Percentiles rank a stretch among this genome's conserved stretches.
phyloP scores from a whole-genome alignment of 805 yeast species.

The Danielozyma ontarioensis region DNA sequence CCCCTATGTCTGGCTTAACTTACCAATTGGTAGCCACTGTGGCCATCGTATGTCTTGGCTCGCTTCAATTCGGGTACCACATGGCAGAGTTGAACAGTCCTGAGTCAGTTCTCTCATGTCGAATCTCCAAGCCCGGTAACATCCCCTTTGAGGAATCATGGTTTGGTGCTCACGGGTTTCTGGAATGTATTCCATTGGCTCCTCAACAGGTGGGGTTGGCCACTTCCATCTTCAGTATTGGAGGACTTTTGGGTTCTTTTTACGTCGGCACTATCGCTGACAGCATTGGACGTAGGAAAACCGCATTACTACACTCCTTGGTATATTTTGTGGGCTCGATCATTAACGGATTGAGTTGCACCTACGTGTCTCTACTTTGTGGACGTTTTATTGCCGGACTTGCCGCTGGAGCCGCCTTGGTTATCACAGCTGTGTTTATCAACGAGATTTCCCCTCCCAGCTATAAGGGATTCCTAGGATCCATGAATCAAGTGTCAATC shows the following conservation, averaged over 20 bases:
- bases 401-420: slow-evolving; percentile 85
- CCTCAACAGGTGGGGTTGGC: slow-evolving; percentile 62
- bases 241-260: slow-evolving; percentile 75
- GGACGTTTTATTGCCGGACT: slow-evolving; percentile 81
- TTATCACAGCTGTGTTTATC: slow-evolving; percentile 76
- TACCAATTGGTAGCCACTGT: slow-evolving; percentile 40
- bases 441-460: slow-evolving; percentile 72
- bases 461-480: slow-evolving; percentile 73
- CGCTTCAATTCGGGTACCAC: slow-evolving; percentile 90
- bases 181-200: slow-evolving; percentile 53
- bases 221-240: slow-evolving; percentile 76
- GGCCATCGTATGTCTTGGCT: slow-evolving; percentile 63
- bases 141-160: slow-evolving; percentile 30
- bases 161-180: slow-evolving; percentile 35
- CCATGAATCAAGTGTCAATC: slow-evolving; percentile 83
- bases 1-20: too few relatives aligned
- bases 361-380: slow-evolving; percentile 38
- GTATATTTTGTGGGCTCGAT: slow-evolving; percentile 59
- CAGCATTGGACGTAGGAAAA: slow-evolving; percentile 53
- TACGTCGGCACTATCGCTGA: slow-evolving; percentile 65
- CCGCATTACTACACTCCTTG: slow-evolving; percentile 47
- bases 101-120: slow-evolving; percentile 62
- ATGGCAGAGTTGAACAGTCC: slow-evolving; percentile 95
- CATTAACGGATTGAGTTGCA: slow-evolving; percentile 47
- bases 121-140: slow-evolving; percentile 22